Evolutionary conservation across 1,284 basidiomycete genomes (phyloP), one percentile per base, ranked within the genome.

Genomic region (Moniliella sp.): DNA sequence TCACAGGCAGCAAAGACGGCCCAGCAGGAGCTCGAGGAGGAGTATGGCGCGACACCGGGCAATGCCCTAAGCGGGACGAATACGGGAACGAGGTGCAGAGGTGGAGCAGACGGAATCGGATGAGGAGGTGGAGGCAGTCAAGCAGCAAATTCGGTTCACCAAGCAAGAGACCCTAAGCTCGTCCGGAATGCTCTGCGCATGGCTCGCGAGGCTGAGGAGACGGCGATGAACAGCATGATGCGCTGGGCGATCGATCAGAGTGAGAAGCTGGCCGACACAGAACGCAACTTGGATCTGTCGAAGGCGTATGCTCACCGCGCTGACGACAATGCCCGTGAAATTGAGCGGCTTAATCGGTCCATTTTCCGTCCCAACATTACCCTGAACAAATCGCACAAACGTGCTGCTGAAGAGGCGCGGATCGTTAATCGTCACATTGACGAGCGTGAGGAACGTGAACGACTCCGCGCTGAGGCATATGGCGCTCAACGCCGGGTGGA

Each of bases 201-300:
- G 57, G 88, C 86, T 14, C 69, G 78, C 9, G 83, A 97, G 62
- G 83, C 88, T 1, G 88, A 94, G 62, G 91, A 99, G 62, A 91
- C 80, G 5, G 91, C 82, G 14, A 67, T 78, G 34, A 76, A 75
- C 43, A 99, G 88, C 9, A 64, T 97, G 27, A 66, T 65, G 43
- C 78, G 55, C 71, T 99, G 11, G 86, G 79, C n/a, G 77, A n/a
- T 79, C n/a, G 77, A 82, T 47, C 91, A 97, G 65, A 93, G 84
- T 27, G 54, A 59, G 16, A 55, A 47, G 32, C 71, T 99, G 41
- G 88, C 82, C 31, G 83, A 86, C 61, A 91, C 88, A 10, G 88
- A 97, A 62, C 77, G 83, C 40, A 79, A 94, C 63, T 71, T 97
- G 36, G 91, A 97, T 59, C 72, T 91, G 88, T 70, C 86, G 37